Base-by-base conservation (phyloP, 352 stramenopile species). In the Blastocystis hominis region DNA sequence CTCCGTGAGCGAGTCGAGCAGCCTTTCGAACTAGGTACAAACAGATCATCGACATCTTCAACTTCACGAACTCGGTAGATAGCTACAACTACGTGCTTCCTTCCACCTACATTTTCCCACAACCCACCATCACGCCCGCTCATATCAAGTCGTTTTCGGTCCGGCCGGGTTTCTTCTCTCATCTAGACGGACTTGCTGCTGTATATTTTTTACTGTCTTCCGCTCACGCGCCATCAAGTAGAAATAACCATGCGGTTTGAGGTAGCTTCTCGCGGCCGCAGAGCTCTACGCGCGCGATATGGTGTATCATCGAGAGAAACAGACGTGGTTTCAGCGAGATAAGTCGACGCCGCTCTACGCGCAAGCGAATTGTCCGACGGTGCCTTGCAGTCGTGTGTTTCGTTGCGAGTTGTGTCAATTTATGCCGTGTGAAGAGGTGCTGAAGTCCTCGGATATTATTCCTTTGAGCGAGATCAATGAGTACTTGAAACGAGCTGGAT, bases 21-120 rank as follows among this genome's bases (percentile, higher is more conserved):
- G 56, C 24, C 20, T 66, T 69, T n/a, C 17, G 20, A 38, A n/a
- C n/a, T 40, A 72, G 62, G 17, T 84, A 84, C 42, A 84, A 84
- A 34, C 30, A 17, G n/a, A 68, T 38, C 40, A 30, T 53, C 40
- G 55, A 53, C 17, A 47, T 66, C 20, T 36, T 84, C 9, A 20
- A 34, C 42, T 38, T 20, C 9, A 34, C 34, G 46, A 68, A 84
- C n/a, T 7, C 9, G 36, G 30, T 84, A n/a, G 15, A 64, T 17
- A 36, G n/a, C 55, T 50, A n/a, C 40, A 84, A 84, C 56, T 84
- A 84, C 56, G 72, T 84, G 54, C 56, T 84, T 20, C 56, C 72
- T 20, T 50, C 50, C 40, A 47, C 20, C 56, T 84, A 36, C 50
- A 53, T 68, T 30, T 84, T 84, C 34, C 72, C 72, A 34, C 50